These are phyloP conservation scores for Leishmania mexicana DNA, from an alignment of 208 protist species.

Conservation along the genomic window DNA sequence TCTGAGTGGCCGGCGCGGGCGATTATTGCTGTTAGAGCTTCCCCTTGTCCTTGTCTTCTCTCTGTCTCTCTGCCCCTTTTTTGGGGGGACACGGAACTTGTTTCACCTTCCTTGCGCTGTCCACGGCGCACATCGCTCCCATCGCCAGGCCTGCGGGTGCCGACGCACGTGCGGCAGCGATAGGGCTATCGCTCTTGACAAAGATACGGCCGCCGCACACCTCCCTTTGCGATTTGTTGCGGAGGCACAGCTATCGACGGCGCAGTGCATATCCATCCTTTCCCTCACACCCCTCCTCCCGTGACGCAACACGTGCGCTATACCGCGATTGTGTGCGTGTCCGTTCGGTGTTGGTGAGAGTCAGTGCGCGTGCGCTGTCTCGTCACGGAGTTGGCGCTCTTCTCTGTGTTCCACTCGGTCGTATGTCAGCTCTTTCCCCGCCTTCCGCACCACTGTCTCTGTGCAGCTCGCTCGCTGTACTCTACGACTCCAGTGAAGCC, in stretches of 20 bases:
- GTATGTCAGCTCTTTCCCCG: not conserved
- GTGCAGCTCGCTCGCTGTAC: not conserved
- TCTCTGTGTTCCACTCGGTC: not conserved
- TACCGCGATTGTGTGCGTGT: not conserved
- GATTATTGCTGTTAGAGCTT: not conserved
- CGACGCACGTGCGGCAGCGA: not conserved
- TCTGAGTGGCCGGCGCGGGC: not conserved
- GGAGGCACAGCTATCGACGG: not conserved
- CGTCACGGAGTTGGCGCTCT: too few species aligned
- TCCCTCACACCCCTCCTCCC: not conserved
- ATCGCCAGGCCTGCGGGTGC: not conserved
- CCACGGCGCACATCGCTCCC: too few species aligned
- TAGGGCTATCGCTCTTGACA: not conserved
- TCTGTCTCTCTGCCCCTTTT: not conserved
- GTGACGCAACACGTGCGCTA: not conserved
- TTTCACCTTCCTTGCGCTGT: not conserved
- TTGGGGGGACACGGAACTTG: too few species aligned
- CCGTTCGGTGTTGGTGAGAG: not conserved
- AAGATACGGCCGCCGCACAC: not conserved
- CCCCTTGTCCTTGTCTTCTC: not conserved
- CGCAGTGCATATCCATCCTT: not conserved
- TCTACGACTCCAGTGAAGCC: not conserved
- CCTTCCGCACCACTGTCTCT: not conserved
- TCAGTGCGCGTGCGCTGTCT: not conserved
- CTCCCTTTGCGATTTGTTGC: not conserved